Conservation (phyloP, 345 rosid species). For the Linum trigynum region DNA sequence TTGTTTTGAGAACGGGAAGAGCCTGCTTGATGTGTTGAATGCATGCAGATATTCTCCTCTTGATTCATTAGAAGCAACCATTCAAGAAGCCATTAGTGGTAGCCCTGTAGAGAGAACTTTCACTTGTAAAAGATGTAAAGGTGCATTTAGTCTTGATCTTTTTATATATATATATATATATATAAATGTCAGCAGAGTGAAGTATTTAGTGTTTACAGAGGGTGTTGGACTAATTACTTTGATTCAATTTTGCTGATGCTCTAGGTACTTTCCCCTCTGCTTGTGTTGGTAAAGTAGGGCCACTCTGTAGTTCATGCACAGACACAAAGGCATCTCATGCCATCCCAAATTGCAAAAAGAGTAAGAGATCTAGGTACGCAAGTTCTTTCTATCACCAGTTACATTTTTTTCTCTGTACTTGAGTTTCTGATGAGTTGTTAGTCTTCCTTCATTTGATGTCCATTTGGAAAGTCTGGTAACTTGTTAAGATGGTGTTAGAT, state of each 20-base stretch:
- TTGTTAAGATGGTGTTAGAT: no score
- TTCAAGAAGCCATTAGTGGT: slow-evolving; percentile 49
- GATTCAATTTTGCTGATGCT: slow-evolving; percentile 14
- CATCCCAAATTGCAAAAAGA: slow-evolving; percentile 22
- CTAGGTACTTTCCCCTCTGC: slow-evolving; percentile 55
- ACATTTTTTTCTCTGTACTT: background rate
- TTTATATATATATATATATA: background rate
- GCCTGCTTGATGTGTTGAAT: slow-evolving; percentile 87
- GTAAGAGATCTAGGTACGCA: background rate
- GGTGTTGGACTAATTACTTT: slow-evolving; percentile 5
- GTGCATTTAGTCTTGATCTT: slow-evolving; percentile 17
- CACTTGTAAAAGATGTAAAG: slow-evolving; percentile 85
- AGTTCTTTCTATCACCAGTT: background rate
- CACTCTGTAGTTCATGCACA: slow-evolving; percentile 61
- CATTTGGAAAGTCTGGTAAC: no score
- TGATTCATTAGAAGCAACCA: slow-evolving; percentile 59
- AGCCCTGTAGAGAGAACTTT: slow-evolving; percentile 50
- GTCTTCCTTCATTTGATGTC: background rate
- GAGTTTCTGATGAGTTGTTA: no score
- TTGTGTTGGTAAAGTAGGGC: slow-evolving; percentile 63
- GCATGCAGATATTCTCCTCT: slow-evolving; percentile 67
- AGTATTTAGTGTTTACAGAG: slow-evolving; percentile 1
- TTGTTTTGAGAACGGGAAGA: slow-evolving; percentile 96
- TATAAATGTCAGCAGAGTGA: background rate
- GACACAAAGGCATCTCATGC: slow-evolving; percentile 39